Evolutionary conservation across 345 rosid genomes (phyloP).

Genomic region (Salix viminalis): DNA sequence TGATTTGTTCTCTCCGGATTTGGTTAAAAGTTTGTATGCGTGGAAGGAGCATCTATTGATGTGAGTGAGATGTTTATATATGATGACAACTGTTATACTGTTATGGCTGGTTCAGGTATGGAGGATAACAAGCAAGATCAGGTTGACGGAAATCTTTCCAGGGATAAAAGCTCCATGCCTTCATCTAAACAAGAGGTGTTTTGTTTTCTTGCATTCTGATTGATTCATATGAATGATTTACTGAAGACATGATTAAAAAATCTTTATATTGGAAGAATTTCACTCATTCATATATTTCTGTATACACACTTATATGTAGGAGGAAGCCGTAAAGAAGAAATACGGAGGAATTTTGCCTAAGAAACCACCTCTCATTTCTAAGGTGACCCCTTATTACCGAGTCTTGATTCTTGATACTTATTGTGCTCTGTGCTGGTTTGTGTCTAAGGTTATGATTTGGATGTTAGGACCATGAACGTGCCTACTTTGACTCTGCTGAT

Average conservation of each 20-base stretch:
- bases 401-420: not conserved
- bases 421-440: slow-evolving; percentile 7
- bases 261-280: not conserved
- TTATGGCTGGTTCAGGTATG: slow-evolving; percentile 26
- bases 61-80: not conserved
- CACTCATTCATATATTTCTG: not conserved
- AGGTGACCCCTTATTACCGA: slow-evolving; percentile 40
- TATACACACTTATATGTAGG: slow-evolving; percentile 31
- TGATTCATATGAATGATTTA: not conserved
- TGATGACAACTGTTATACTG: not conserved
- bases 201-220: not conserved
- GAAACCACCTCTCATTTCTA: slow-evolving; percentile 99
- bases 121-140: slow-evolving; percentile 53
- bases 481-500: slow-evolving; percentile 98
- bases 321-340: slow-evolving; percentile 67
- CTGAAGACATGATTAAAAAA: not conserved
- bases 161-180: slow-evolving; percentile 44
- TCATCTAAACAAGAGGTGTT: slow-evolving; percentile 67
- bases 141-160: slow-evolving; percentile 38
- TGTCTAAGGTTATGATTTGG: slow-evolving; percentile 13
- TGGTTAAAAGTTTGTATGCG: not conserved
- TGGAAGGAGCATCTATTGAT: not conserved
- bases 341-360: slow-evolving; percentile 95
- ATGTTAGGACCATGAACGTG: slow-evolving; percentile 88
- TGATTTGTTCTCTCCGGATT: not conserved